phyloP scores from a whole-genome alignment of 257 asterid genomes.

The Datura wrightii region DNA sequence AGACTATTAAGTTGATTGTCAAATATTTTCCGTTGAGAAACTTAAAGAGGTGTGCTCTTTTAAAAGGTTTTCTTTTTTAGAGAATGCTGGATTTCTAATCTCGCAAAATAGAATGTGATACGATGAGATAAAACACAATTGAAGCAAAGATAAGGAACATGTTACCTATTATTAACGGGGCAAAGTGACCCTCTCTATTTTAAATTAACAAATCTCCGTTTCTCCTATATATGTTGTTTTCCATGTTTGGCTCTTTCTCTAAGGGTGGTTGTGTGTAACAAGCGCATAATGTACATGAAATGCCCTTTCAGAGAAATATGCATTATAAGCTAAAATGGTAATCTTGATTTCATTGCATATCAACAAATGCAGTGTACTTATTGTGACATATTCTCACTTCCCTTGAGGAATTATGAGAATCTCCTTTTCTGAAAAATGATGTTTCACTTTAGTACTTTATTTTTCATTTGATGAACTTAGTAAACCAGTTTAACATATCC shows the following conservation, averaged over 20 bases:
- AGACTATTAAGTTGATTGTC: too few species aligned
- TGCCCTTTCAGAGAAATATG: neutral
- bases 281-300: neutral
- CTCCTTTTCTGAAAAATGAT: neutral
- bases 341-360: neutral
- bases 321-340: neutral
- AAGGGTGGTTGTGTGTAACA: neutral
- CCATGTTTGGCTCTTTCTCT: neutral
- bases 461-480: constrained; percentile 51
- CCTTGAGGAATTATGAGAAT: neutral
- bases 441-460: neutral
- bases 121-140: neutral
- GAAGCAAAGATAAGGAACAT: neutral
- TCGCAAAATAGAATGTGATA: neutral
- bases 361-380: neutral
- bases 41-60: neutral
- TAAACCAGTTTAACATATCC: constrained; percentile 67
- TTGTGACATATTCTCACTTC: neutral
- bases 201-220: neutral
- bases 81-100: neutral
- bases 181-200: neutral
- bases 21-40: neutral
- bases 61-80: neutral
- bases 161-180: neutral
- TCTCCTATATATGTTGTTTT: too few species aligned